These are phyloP conservation scores for Primulina tabacum DNA, from an alignment of 257 asterid species.

Conservation along the genomic window DNA sequence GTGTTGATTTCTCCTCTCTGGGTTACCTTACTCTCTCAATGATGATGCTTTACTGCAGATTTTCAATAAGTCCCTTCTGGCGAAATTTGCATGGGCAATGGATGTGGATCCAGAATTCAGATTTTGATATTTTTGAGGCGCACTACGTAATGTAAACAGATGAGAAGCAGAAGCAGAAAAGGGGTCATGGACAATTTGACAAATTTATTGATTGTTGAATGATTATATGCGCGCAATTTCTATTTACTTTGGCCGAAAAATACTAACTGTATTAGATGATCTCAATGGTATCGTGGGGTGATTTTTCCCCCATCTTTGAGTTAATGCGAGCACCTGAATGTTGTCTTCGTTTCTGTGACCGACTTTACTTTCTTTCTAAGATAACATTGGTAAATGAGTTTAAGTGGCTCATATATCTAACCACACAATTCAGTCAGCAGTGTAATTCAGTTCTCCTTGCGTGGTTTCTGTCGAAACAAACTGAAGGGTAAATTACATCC, in stretches of 20 bases:
- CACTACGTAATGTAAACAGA: neutral
- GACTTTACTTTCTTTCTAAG: neutral
- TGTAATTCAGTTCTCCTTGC: neutral
- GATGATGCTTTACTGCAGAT: slow-evolving; percentile 47
- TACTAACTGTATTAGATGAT: slow-evolving; percentile 30
- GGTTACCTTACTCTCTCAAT: neutral
- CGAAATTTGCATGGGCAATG: slow-evolving; percentile 96
- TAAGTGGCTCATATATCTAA: neutral
- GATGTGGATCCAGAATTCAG: slow-evolving; percentile 88
- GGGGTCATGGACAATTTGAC: slow-evolving; percentile 21
- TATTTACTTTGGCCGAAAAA: slow-evolving; percentile 28
- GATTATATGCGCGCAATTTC: slow-evolving; percentile 27
- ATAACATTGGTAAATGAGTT: neutral
- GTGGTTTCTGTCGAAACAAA: neutral
- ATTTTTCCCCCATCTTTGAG: slow-evolving; percentile 25
- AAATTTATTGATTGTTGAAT: neutral
- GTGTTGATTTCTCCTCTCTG: neutral
- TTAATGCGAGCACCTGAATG: slow-evolving; percentile 19
- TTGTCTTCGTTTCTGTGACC: neutral
- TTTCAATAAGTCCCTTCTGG: slow-evolving; percentile 89
- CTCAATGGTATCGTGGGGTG: slow-evolving; percentile 35
- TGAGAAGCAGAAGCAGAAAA: slow-evolving; percentile 17
- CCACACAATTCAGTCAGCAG: neutral
- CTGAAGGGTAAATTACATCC: neutral
- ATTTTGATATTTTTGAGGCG: slow-evolving; percentile 43